Evolutionary conservation across 1,139 yeast species (phyloP), one percentile per base, ranked within the genome.

Genomic region (Saccharomyces hybrid): DNA sequence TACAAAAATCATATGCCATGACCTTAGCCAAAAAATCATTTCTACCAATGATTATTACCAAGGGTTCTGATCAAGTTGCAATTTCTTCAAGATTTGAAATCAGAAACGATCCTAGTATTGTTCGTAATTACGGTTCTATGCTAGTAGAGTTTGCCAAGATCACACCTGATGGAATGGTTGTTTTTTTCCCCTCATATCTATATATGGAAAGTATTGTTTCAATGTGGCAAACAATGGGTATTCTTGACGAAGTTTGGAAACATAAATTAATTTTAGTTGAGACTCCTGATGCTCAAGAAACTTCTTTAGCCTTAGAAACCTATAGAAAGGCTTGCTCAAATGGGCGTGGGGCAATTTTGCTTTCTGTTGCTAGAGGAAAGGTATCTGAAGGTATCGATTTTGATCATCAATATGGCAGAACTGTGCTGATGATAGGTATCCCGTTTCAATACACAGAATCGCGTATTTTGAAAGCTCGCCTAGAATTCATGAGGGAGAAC

Each of bases 381-480:
- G 98, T 93, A 1, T 88, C 96, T 1, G 99, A 93, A 73, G 99
- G 99, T 58, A 93, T 93, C 64, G 99, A 93, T 89, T 93, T 93
- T 74, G 99, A 95, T 69, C 97, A 93, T 70, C 99, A 93, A 62
- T 93, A 88, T 70, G 99, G 99, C 14, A 82, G 99, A 65, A 89
- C 99, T 0, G 99, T 93, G 60, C 77, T 93, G 60, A 91, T 93
- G 98, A 91, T 95, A 73, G 99, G 99, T 61, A 95, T 93, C 60
- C 99, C 99, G 0, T 93, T 91, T 78, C 99, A 93, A 77, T 93
- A 93, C 71, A 95, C 99, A 0, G 99, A 93, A 68, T 90, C 97
- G 8, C 83, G 99, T 67, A 93, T 93, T 58, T 77, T 93, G 62
- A 95, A 93, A 65, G 99, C 99, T 0, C 80, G 99, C 55, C 76